Percentiles rank a stretch among this genome's conserved stretches.
phyloP scores from a whole-genome alignment of 305 asterid genomes.

The Solanum hybrid region DNA sequence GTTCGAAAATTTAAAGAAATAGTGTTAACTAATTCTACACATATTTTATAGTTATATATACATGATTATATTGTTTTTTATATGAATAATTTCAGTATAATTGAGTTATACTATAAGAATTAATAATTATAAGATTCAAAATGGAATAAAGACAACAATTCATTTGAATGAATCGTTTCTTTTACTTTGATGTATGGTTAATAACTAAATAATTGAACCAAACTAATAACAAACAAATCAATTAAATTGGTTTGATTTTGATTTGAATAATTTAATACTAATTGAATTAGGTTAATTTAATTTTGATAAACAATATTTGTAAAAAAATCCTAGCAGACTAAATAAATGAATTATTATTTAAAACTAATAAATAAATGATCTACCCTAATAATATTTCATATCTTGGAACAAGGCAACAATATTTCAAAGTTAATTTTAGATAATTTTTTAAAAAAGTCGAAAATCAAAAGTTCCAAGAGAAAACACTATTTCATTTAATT shows the following conservation, averaged over 20 bases:
- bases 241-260: background rate
- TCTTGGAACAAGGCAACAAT: background rate
- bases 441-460: background rate
- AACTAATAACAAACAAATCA: background rate
- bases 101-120: background rate
- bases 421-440: background rate
- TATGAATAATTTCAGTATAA: background rate
- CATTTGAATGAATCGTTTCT: background rate
- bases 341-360: background rate
- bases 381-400: background rate
- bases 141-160: background rate
- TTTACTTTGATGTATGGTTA: background rate
- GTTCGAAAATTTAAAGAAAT: too few relatives aligned
- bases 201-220: background rate
- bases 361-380: background rate
- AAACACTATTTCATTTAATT: background rate
- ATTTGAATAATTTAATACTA: background rate
- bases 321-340: background rate
- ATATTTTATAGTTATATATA: too few relatives aligned
- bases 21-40: background rate
- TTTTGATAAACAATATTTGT: background rate
- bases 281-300: background rate
- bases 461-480: background rate
- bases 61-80: background rate
- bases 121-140: background rate